These are phyloP conservation scores for Chytriomyces sp. DNA, from an alignment of 192 early-diverging fungal species.

Conservation along the genomic window DNA sequence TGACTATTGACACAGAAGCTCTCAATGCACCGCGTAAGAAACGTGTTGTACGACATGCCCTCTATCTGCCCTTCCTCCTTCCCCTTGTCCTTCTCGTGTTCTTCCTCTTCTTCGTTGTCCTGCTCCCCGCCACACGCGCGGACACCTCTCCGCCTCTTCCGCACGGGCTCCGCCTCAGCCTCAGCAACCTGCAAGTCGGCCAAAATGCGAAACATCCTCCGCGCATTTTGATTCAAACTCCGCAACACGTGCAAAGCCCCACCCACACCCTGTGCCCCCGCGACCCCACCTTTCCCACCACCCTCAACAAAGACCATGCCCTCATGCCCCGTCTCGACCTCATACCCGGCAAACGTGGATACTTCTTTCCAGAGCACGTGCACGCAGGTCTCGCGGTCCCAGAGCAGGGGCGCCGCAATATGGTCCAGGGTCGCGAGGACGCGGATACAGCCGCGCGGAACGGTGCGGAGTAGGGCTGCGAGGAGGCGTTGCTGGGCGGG, in stretches of 20 bases:
- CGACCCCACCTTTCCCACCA: constrained; percentile 25
- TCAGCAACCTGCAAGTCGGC: constrained; percentile 77
- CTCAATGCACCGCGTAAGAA: constrained; percentile 76
- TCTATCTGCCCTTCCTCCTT: neutral
- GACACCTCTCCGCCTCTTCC: neutral
- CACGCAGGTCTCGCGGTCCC: constrained; percentile 78
- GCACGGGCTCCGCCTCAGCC: constrained; percentile 11
- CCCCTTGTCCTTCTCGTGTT: constrained; percentile 18
- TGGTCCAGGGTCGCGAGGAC: constrained; percentile 89
- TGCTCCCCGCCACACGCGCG: constrained; percentile 18
- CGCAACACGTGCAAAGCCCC: constrained; percentile 82
- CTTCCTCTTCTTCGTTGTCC: neutral
- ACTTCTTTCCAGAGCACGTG: constrained; percentile 91
- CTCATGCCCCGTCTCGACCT: constrained; percentile 83
- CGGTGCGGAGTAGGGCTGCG: constrained; percentile 61
- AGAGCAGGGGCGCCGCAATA: constrained; percentile 85
- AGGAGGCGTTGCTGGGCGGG: constrained; percentile 70
- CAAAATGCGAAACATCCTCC: constrained; percentile 82
- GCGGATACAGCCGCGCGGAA: constrained; percentile 60
- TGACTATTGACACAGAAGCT: constrained; percentile 82
- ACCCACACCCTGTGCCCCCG: neutral
- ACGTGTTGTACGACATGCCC: constrained; percentile 69
- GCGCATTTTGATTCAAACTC: constrained; percentile 80
- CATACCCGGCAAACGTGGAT: constrained; percentile 82
- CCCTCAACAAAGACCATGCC: constrained; percentile 63